Conservation (phyloP, 2,329 filamentous ascomycete genomes). For the Thielaviopsis ethacetica region DNA sequence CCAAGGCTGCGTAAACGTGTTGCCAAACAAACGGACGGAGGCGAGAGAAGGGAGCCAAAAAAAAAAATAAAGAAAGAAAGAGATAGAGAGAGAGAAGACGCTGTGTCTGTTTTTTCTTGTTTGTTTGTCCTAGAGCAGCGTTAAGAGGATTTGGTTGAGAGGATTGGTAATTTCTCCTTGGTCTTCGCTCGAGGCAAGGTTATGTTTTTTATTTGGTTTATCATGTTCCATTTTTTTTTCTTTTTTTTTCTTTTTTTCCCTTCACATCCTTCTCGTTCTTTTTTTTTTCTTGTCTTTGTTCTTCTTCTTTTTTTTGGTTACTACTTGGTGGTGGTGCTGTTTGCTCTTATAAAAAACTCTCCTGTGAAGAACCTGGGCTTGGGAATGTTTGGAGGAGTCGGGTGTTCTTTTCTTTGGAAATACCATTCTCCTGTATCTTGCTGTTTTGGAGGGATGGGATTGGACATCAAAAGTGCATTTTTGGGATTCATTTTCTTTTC, state of each 20-base stretch:
- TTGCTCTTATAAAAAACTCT: neutral
- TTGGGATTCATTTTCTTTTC: neutral
- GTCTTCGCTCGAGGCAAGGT: constrained; percentile 11
- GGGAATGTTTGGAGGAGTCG: neutral
- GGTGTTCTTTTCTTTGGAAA: neutral
- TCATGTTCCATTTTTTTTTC: constrained; percentile 13
- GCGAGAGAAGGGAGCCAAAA: no score
- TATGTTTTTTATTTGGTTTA: constrained; percentile 17
- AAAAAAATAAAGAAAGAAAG: neutral
- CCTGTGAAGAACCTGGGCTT: neutral
- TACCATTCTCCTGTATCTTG: neutral
- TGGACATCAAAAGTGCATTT: constrained; percentile 3
- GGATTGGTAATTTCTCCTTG: constrained; percentile 4
- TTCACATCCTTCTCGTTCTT: constrained; percentile 3
- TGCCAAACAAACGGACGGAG: neutral
- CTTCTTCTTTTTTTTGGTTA: constrained; percentile 13
- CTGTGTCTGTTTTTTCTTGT: constrained; percentile 7
- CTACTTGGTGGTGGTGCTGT: neutral
- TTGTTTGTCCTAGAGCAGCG: neutral
- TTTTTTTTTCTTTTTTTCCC: constrained; percentile 16
- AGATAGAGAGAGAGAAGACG: neutral
- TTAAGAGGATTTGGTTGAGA: neutral
- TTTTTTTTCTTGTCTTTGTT: constrained; percentile 1
- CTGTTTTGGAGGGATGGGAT: neutral
- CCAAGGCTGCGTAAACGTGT: constrained; percentile 23